Evolutionary conservation across 768 basidiomycete species (phyloP).

Genomic region (Lactarius akahatsu): DNA sequence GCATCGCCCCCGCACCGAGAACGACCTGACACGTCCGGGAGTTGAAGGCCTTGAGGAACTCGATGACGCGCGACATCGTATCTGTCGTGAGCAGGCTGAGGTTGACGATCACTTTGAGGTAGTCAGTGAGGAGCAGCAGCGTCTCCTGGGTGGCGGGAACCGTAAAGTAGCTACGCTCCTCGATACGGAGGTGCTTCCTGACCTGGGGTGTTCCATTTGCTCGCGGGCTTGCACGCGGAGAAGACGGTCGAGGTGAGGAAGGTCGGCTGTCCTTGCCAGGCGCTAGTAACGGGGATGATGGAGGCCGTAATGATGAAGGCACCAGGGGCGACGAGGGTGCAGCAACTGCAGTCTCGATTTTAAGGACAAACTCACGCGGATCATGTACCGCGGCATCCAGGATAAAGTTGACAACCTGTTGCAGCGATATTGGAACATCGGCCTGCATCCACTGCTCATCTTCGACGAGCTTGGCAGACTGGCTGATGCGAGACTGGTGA

Average conservation of each 20-base stretch:
- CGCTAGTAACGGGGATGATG: slow-evolving; percentile 35
- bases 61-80: slow-evolving; percentile 90
- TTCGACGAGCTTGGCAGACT: slow-evolving; percentile 87
- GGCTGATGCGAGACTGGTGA: slow-evolving; percentile 76
- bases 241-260: slow-evolving; percentile 21
- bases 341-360: slow-evolving; percentile 30
- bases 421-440: slow-evolving; percentile 65
- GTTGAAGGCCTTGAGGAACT: slow-evolving; percentile 97
- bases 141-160: slow-evolving; percentile 83
- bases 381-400: slow-evolving; percentile 82
- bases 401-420: slow-evolving; percentile 69
- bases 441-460: slow-evolving; percentile 92
- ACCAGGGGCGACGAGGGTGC: slow-evolving; percentile 32
- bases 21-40: slow-evolving; percentile 98
- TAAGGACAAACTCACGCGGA: slow-evolving; percentile 62
- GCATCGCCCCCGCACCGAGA: slow-evolving; percentile 97
- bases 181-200: slow-evolving; percentile 69
- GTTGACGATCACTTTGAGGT: slow-evolving; percentile 85
- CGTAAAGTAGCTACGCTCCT: slow-evolving; percentile 80
- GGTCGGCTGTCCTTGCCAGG: slow-evolving; percentile 27
- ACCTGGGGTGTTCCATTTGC: slow-evolving; percentile 28
- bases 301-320: slow-evolving; percentile 29
- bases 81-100: slow-evolving; percentile 88
- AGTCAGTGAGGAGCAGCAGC: slow-evolving; percentile 73
- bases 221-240: slow-evolving; percentile 27